These are phyloP conservation scores for Pinus taeda DNA, from an alignment of 75 land plant genomes.

Conservation along the genomic window DNA sequence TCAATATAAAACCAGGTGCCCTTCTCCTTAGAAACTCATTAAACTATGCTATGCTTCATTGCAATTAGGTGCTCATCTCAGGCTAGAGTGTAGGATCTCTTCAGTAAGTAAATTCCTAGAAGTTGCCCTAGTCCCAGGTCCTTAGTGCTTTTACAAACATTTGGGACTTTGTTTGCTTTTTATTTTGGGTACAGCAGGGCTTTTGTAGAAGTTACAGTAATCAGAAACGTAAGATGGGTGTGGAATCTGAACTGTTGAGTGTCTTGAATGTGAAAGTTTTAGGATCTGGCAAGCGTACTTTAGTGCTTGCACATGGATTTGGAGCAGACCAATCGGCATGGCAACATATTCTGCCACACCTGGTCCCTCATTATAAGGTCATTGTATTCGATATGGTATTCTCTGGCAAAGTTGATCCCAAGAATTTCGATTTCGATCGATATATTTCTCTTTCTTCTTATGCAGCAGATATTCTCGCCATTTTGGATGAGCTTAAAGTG, in stretches of 20 bases:
- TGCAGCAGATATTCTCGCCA: constrained; percentile 23
- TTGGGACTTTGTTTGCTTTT: too few species aligned
- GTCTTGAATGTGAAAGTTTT: constrained; percentile 18
- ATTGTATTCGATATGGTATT: constrained; percentile 27
- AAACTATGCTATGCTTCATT: too few species aligned
- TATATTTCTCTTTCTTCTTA: constrained; percentile 22
- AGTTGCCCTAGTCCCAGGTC: too few species aligned
- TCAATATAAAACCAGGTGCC: too few species aligned
- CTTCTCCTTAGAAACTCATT: too few species aligned
- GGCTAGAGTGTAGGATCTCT: too few species aligned
- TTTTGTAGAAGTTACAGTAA: too few species aligned
- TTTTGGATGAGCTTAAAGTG: constrained; percentile 24
- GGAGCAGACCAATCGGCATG: constrained; percentile 31
- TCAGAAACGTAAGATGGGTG: neutral
- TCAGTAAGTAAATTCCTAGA: too few species aligned
- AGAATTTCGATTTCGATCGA: constrained; percentile 18
- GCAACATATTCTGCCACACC: constrained; percentile 28
- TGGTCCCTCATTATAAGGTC: constrained; percentile 18
- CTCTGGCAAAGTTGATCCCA: constrained; percentile 22
- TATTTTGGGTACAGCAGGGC: too few species aligned
- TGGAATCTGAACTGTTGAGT: constrained; percentile 18
- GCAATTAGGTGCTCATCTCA: too few species aligned
- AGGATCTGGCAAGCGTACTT: constrained; percentile 16
- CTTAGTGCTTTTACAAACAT: too few species aligned
- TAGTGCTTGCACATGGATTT: constrained; percentile 31